These are phyloP conservation scores for Mucor velutinosus DNA, from an alignment of 371 early-diverging fungal genomes.

Conservation along the genomic window DNA sequence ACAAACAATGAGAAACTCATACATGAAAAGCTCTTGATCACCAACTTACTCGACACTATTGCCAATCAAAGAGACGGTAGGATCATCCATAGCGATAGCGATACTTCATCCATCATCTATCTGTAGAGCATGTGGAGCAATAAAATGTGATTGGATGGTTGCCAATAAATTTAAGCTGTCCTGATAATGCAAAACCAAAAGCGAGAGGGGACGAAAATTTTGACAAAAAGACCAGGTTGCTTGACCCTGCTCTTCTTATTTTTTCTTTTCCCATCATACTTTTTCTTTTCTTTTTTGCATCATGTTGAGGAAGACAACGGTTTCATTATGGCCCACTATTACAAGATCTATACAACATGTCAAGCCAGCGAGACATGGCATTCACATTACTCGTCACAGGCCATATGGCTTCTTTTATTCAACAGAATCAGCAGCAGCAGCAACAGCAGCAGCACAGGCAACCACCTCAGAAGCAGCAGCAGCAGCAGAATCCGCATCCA, in stretches of 20 bases:
- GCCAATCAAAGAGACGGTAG: constrained; percentile 7
- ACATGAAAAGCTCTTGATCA: constrained; percentile 37
- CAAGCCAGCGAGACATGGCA: not conserved
- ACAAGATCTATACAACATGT: not conserved
- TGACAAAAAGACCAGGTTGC: not conserved
- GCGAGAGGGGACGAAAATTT: not conserved
- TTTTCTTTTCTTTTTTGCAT: not conserved
- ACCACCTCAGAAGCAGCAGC: not conserved
- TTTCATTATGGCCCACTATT: not conserved
- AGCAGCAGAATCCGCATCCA: not conserved
- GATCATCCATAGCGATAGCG: not conserved
- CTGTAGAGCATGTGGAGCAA: not conserved
- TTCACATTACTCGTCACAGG: not conserved
- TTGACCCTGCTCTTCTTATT: constrained; percentile 1
- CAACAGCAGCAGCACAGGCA: not conserved
- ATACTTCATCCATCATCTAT: not conserved
- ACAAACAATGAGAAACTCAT: constrained; percentile 18
- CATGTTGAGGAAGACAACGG: not conserved
- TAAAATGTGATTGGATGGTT: not conserved
- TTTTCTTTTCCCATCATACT: not conserved
- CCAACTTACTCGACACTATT: constrained; percentile 27
- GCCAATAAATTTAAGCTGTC: not conserved
- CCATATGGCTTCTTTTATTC: not conserved
- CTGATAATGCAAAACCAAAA: not conserved
- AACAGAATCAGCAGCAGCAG: not conserved